These are phyloP conservation scores for Punctularia strigosozonata DNA, from an alignment of 768 basidiomycete genomes.

Conservation along the genomic window DNA sequence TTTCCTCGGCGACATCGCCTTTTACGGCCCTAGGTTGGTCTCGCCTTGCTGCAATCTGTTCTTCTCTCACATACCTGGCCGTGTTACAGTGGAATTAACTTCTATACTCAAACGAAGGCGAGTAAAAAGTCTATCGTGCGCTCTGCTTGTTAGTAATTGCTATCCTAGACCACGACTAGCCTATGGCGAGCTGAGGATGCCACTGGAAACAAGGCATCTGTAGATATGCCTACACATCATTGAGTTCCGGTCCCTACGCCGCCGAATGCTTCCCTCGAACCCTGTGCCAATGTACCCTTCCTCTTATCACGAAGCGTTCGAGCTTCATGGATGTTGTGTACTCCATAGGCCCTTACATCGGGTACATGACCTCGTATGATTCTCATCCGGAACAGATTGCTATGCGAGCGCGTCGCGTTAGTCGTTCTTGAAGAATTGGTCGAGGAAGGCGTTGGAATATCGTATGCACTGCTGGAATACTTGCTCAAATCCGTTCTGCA, in stretches of 20 bases:
- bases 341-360: too few relatives aligned
- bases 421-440: slow-evolving; percentile 35
- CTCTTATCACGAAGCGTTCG: too few relatives aligned
- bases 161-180: slow-evolving; percentile 71
- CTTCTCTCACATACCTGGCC: slow-evolving; percentile 3
- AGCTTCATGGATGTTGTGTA: too few relatives aligned
- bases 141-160: background rate
- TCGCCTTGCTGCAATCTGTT: background rate
- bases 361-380: too few relatives aligned
- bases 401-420: slow-evolving; percentile 2
- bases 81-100: slow-evolving; percentile 65
- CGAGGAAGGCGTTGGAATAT: slow-evolving; percentile 73
- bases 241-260: too few relatives aligned
- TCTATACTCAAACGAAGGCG: slow-evolving; percentile 94
- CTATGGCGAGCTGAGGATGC: slow-evolving; percentile 89
- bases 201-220: slow-evolving; percentile 64
- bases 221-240: slow-evolving; percentile 76
- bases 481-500: slow-evolving; percentile 59
- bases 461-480: slow-evolving; percentile 67
- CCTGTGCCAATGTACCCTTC: too few relatives aligned
- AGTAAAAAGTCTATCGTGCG: slow-evolving; percentile 1
- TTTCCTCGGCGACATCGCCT: slow-evolving; percentile 75
- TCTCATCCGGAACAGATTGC: too few relatives aligned
- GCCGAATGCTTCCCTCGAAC: too few relatives aligned
- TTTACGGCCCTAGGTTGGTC: slow-evolving; percentile 77